Conservation (phyloP, 2,329 filamentous ascomycete species). For the Bipolaris bicolor region DNA sequence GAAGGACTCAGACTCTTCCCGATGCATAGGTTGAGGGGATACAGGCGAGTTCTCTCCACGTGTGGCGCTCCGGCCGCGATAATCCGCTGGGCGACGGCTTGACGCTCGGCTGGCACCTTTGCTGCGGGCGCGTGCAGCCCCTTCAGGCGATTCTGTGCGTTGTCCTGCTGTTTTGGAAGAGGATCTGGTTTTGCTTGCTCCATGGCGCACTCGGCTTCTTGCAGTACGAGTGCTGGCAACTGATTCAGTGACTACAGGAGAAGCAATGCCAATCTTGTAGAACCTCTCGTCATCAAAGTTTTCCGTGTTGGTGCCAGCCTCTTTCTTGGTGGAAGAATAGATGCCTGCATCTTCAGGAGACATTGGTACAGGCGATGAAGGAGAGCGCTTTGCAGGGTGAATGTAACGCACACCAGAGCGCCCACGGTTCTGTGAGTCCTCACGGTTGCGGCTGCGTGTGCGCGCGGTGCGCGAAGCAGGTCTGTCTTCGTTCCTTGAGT, state of each 20-base stretch:
- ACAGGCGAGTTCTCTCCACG: constrained; percentile 70
- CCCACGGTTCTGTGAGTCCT: constrained; percentile 73
- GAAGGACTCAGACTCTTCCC: constrained; percentile 60
- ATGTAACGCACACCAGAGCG: constrained; percentile 70
- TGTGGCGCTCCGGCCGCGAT: constrained; percentile 45
- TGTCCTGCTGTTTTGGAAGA: constrained; percentile 43
- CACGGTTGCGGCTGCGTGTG: constrained; percentile 57
- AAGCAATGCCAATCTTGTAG: constrained; percentile 51
- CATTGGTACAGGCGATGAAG: constrained; percentile 92
- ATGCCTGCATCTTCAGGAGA: constrained; percentile 76
- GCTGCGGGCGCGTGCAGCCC: constrained; percentile 32
- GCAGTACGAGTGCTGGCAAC: constrained; percentile 43
- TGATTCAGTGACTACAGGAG: constrained; percentile 48
- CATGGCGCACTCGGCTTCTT: constrained; percentile 43
- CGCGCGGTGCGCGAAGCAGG: constrained; percentile 54
- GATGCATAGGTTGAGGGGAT: constrained; percentile 78
- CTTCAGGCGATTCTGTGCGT: constrained; percentile 47
- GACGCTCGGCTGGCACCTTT: constrained; percentile 42
- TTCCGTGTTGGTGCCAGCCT: constrained; percentile 51
- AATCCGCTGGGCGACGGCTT: constrained; percentile 44
- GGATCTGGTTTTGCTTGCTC: constrained; percentile 43
- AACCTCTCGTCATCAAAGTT: constrained; percentile 57
- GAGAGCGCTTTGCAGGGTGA: constrained; percentile 80
- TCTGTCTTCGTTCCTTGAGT: constrained; percentile 53
- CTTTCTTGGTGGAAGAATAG: constrained; percentile 55